phyloP scores from a whole-genome alignment of 2,329 filamentous ascomycete species.

The Madurella fahalii region DNA sequence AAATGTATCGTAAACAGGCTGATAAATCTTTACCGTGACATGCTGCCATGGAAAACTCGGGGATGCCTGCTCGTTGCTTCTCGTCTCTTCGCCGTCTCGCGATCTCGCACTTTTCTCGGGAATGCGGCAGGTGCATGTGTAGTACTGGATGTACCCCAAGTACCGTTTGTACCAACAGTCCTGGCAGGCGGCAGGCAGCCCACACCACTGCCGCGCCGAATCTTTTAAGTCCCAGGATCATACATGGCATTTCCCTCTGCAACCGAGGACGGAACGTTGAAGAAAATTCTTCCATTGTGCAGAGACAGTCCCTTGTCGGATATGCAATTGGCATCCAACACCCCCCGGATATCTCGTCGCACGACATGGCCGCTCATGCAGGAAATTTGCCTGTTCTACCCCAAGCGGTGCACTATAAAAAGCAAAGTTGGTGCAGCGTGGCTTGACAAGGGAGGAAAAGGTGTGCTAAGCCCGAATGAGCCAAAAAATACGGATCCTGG shows the following conservation, averaged over 20 bases:
- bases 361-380: background rate
- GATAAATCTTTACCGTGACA: no score
- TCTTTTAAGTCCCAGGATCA: no score
- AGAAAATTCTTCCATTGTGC: background rate
- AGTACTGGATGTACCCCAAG: background rate
- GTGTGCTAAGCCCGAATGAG: background rate
- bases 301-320: background rate
- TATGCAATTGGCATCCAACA: background rate
- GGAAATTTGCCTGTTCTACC: no score
- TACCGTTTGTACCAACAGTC: background rate
- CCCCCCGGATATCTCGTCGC: background rate
- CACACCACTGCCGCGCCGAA: no score
- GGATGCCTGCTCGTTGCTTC: background rate
- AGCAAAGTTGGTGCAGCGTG: no score
- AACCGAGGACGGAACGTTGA: background rate
- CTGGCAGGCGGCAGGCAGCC: background rate
- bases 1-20: no score
- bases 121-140: background rate
- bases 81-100: constrained; percentile 2
- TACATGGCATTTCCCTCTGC: no score
- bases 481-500: background rate
- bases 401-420: no score
- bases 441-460: background rate
- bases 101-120: constrained; percentile 11
- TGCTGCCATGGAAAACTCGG: no score